Conservation (phyloP, 352 stramenopile species). For the Pythium diclinum region DNA sequence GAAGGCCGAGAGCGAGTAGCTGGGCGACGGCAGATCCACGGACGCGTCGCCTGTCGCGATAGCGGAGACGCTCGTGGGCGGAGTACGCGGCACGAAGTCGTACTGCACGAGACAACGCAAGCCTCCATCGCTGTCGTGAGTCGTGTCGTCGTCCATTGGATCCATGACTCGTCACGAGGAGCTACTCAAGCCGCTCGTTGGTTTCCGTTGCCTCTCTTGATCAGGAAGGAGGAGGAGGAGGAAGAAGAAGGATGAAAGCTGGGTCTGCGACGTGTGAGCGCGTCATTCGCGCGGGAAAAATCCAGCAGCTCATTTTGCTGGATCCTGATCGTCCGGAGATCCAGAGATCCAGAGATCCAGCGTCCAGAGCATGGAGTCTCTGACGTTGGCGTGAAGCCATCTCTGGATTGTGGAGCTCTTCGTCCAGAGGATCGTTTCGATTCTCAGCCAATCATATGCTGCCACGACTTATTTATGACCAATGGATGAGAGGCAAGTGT, state of each 20-base stretch:
- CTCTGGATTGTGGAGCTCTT: not conserved
- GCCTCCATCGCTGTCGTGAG: not conserved
- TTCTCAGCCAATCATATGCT: too few species aligned
- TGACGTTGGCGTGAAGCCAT: conserved; percentile 1
- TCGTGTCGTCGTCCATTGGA: not conserved
- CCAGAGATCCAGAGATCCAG: not conserved
- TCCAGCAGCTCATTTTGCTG: not conserved
- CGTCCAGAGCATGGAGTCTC: not conserved
- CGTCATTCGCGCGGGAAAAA: not conserved
- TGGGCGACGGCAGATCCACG: not conserved
- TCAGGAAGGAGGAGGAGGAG: not conserved
- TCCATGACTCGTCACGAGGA: not conserved
- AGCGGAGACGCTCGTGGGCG: conserved; percentile 18
- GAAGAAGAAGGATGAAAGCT: not conserved
- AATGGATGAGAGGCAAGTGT: not conserved
- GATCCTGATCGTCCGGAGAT: not conserved
- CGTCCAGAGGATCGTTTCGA: not conserved
- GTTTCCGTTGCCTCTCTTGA: too few species aligned
- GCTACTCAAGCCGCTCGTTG: too few species aligned
- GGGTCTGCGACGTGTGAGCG: not conserved
- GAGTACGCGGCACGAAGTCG: conserved; percentile 19
- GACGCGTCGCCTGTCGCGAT: conserved; percentile 3
- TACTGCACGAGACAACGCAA: conserved; percentile 12
- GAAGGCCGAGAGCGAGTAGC: conserved; percentile 4
- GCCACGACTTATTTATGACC: too few species aligned